Evolutionary conservation across 2,329 filamentous ascomycete species (phyloP), one percentile per base, ranked within the genome.

Genomic region (Fusarium musae): DNA sequence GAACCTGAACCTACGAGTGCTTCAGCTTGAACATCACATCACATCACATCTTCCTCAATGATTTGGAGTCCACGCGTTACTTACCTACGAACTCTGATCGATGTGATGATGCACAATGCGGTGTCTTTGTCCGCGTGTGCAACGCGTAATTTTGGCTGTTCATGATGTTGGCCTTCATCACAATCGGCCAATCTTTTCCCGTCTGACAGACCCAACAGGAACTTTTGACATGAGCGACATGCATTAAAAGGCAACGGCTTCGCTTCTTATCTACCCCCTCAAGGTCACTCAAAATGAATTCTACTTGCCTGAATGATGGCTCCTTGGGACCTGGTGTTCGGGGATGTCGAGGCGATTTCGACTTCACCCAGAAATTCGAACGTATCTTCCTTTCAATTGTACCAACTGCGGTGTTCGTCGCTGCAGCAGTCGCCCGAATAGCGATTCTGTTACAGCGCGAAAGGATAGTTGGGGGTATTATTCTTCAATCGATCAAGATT

Each of bases 301-400:
- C 74, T 13, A 72, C 69, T 32, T 54, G 83, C 53, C 68, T 77
- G 53, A 81, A 81, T 72, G 84, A 86, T 65, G 74, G 75, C 46
- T 74, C 80, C 28, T 80, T 87, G 26, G 85, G 86, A 6, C 86
- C 86, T 0, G 72, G 76, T 11, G 84, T 87, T n/a, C 71, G 71
- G 15, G 85, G 84, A 28, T 87, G 86, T 62, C 83, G 85, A 15
- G 82, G 79, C 57, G 82, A 85, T 64, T 88, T 88, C 61, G 86
- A 87, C 73, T 87, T 87, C 63, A 88, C 86, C 2, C 77, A 87
- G 56, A 81, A 80, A 34, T 87, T 88, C 60, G 86, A 87, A 74
- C 80, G 83, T 26, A 79, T 86, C 8, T 81, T 87, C 56, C 80
- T 88, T n/a, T 81, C 82, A 3, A 79, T 87, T 13, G 75, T 85